Base-by-base conservation (phyloP, 176 grass and related monocot species). In the Canna indica region DNA sequence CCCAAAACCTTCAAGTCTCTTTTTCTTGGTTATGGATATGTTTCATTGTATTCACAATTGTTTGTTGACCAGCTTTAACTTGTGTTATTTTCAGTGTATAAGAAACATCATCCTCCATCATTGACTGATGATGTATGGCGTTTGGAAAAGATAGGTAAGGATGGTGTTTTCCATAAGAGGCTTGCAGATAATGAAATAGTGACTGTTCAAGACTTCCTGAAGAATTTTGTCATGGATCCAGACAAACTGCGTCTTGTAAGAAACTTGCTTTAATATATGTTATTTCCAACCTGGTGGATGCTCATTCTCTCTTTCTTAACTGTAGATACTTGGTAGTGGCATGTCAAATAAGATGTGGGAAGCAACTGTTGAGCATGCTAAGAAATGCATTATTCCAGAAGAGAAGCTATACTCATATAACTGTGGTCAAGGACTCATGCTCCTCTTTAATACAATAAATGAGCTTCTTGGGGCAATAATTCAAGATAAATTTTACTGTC, bases 281-380 rank as follows among this genome's bases (percentile, higher is more conserved):
- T 14, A 44, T 24, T 26, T 22, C 14, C 65, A 42, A 26, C 27
- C 11, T 69, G n/a, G 30, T 2, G 5, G 22, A 47, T 50, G 1
- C 35, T 69, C 38, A n/a, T 64, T 57, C 29, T 59, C 27, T 42
- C n/a, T 70, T 16, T 61, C 31, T n/a, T 18, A 26, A 26, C 25
- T 25, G 24, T 69, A 91, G 89, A 78, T 88, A 68, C 89, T 91
- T 20, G 89, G 89, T 11, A 83, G 66, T 59, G 89, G 89, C 1
- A 91, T 91, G 89, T 91, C 89, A 33, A 91, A 91, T 77, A 91
- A 88, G 73, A 91, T 91, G 89, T 91, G 89, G 89, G 85, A 88
- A 1, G 79, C 89, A 11, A 88, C 85, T 29, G 77, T 85, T 56
- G 85, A 85, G 54, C 89, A 91, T 69, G 89, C 89, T 64, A 78